phyloP scores from a whole-genome alignment of 768 basidiomycete genomes.

The Suillus ampliporus region DNA sequence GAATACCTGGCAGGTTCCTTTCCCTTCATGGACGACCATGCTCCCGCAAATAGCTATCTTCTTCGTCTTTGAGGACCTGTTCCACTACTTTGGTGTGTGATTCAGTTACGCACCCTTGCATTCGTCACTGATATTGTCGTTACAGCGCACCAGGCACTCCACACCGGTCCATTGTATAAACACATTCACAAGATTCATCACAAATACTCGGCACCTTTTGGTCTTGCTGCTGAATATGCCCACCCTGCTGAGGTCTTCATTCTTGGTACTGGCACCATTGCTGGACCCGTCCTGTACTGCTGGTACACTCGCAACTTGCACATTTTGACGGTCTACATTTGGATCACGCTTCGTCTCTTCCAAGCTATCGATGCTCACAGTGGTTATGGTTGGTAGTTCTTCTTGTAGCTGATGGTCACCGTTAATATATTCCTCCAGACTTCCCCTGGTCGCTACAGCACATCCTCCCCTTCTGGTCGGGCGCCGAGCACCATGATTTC shows the following conservation, averaged over 20 bases:
- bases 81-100: slow-evolving; percentile 82
- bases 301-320: slow-evolving; percentile 75
- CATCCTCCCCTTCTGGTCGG: slow-evolving; percentile 94
- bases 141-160: slow-evolving; percentile 86
- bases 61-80: slow-evolving; percentile 96
- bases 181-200: slow-evolving; percentile 98
- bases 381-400: slow-evolving; percentile 76
- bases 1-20: slow-evolving; percentile 91
- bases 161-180: slow-evolving; percentile 84
- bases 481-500: slow-evolving; percentile 98
- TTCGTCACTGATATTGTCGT: slow-evolving; percentile 7
- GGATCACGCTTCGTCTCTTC: slow-evolving; percentile 94
- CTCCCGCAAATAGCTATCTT: slow-evolving; percentile 81
- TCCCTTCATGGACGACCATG: slow-evolving; percentile 76
- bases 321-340: slow-evolving; percentile 91
- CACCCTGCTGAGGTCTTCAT: slow-evolving; percentile 97
- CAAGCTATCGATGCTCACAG: slow-evolving; percentile 98
- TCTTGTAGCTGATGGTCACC: not conserved
- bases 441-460: slow-evolving; percentile 98
- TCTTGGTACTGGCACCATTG: slow-evolving; percentile 89
- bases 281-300: slow-evolving; percentile 87
- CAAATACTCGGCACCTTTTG: slow-evolving; percentile 96
- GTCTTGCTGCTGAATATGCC: slow-evolving; percentile 96
- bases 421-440: slow-evolving; percentile 48
- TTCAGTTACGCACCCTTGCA: not conserved